Percentiles rank a stretch among this genome's conserved stretches.
Evolutionary conservation across 768 basidiomycete species (phyloP).

Genomic region (Agaricus blazei): DNA sequence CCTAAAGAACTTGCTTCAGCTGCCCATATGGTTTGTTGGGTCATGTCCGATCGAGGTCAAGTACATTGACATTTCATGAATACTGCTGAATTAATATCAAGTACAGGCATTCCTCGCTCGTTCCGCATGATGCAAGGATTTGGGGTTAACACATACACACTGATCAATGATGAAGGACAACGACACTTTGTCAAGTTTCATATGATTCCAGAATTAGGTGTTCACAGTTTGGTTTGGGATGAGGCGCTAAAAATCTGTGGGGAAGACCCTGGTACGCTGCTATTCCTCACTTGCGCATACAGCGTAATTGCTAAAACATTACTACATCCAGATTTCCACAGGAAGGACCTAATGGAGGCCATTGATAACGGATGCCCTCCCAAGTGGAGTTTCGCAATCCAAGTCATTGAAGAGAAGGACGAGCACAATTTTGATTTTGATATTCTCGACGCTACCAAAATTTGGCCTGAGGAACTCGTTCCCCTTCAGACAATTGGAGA

Average conservation of each 20-base stretch:
- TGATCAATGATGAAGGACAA: constrained; percentile 62
- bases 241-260: constrained; percentile 80
- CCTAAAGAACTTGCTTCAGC: constrained; percentile 27
- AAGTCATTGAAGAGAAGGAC: constrained; percentile 59
- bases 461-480: constrained; percentile 80
- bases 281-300: background rate
- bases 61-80: background rate
- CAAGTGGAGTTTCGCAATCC: constrained; percentile 78
- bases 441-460: constrained; percentile 81
- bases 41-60: constrained; percentile 69
- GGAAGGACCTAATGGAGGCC: constrained; percentile 82
- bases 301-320: background rate
- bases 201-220: constrained; percentile 76
- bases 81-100: background rate
- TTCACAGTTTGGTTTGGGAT: constrained; percentile 84
- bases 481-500: constrained; percentile 77
- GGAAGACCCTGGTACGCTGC: constrained; percentile 66
- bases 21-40: constrained; percentile 79
- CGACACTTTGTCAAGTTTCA: constrained; percentile 88
- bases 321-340: constrained; percentile 63
- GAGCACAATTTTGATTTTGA: constrained; percentile 87
- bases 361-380: constrained; percentile 68
- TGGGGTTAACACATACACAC: constrained; percentile 80
- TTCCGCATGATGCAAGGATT: constrained; percentile 89
- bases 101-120: constrained; percentile 67